A percentile compares a stretch with the other conserved stretches of the same genome.
Conservation (phyloP, 2,329 filamentous ascomycete genomes). For the Penicillium sp. region DNA sequence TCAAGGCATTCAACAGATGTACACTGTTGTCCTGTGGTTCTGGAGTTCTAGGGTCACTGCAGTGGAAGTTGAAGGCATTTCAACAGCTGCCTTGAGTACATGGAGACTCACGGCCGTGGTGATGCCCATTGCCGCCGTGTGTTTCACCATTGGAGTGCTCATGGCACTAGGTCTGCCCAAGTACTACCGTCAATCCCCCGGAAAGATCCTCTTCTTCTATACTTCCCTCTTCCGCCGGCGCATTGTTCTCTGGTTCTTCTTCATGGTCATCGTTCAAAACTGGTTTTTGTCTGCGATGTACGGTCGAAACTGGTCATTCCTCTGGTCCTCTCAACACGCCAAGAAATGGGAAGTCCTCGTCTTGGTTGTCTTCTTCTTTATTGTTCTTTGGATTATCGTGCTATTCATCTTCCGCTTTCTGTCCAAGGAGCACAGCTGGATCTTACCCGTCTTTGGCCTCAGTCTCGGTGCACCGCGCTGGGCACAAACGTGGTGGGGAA, state of each 20-base stretch:
- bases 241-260: conserved; percentile 63
- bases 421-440: conserved; percentile 59
- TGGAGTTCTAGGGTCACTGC: background rate
- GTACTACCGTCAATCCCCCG: conserved; percentile 22
- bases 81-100: background rate
- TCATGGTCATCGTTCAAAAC: conserved; percentile 61
- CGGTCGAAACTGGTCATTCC: conserved; percentile 52
- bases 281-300: conserved; percentile 63
- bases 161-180: conserved; percentile 56
- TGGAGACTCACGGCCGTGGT: conserved; percentile 9
- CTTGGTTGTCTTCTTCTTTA: conserved; percentile 46
- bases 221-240: conserved; percentile 57
- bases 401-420: conserved; percentile 45
- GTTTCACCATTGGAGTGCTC: conserved; percentile 53
- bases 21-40: background rate
- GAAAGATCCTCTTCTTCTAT: conserved; percentile 62
- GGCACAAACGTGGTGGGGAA: conserved; percentile 64
- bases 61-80: background rate
- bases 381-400: conserved; percentile 59
- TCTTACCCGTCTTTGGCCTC: conserved; percentile 63
- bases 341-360: conserved; percentile 53
- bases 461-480: conserved; percentile 61
- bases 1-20: background rate
- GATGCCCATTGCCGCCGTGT: conserved; percentile 49
- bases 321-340: background rate